Conservation (phyloP, 495 filamentous ascomycete genomes). For the Penicillium pancosmium region DNA sequence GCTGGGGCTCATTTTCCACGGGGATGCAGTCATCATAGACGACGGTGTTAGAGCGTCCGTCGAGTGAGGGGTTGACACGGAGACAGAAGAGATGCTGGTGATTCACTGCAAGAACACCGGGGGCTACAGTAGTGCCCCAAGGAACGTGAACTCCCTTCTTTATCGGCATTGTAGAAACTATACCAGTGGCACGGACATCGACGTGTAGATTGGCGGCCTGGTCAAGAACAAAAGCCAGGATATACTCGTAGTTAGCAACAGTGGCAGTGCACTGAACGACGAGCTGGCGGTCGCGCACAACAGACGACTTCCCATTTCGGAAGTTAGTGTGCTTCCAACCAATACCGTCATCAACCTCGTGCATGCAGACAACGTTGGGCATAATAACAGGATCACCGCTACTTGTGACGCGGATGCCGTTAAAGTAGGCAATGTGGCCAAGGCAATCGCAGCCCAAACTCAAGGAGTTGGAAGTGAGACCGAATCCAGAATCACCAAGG, state of each 20-base stretch:
- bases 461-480: constrained; percentile 69
- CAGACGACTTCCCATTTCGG: constrained; percentile 57
- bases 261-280: constrained; percentile 77
- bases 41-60: constrained; percentile 69
- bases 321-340: constrained; percentile 73
- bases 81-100: constrained; percentile 93
- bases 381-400: constrained; percentile 53
- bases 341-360: constrained; percentile 70
- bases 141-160: constrained; percentile 52
- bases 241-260: constrained; percentile 83
- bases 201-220: constrained; percentile 77
- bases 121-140: constrained; percentile 84
- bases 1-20: neutral
- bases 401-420: constrained; percentile 54
- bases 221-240: constrained; percentile 82
- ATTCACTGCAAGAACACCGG: constrained; percentile 74
- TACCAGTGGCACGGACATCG: constrained; percentile 85
- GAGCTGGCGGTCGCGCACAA: constrained; percentile 57
- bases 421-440: constrained; percentile 65
- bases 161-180: constrained; percentile 79
- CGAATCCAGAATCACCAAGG: constrained; percentile 67
- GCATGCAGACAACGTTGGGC: constrained; percentile 63
- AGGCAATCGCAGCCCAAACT: constrained; percentile 62
- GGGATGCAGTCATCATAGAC: neutral
- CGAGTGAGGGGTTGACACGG: constrained; percentile 80